Conservation (phyloP, 2,329 filamentous ascomycete genomes). For the Stagonosporopsis chrysanthemi region DNA sequence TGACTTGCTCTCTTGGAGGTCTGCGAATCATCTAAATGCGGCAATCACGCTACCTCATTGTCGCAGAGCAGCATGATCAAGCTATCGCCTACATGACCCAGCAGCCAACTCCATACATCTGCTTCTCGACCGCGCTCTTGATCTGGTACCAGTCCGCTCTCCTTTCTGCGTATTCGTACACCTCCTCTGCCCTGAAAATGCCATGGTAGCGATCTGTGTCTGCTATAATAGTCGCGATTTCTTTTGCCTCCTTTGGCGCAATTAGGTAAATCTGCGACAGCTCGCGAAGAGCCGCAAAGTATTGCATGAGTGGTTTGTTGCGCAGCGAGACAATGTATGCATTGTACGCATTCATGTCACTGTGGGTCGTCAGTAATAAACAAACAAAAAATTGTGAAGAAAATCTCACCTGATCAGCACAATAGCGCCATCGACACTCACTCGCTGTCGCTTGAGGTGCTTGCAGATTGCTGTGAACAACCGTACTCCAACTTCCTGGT, state of each 20-base stretch:
- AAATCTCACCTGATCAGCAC: slow-evolving; percentile 75
- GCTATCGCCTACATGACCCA: slow-evolving; percentile 70
- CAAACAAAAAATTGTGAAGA: background rate
- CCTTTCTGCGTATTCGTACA: slow-evolving; percentile 95
- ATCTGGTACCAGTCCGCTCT: slow-evolving; percentile 95
- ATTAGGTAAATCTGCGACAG: slow-evolving; percentile 96
- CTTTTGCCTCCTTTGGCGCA: slow-evolving; percentile 84
- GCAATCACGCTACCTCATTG: slow-evolving; percentile 20
- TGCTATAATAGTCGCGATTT: slow-evolving; percentile 93
- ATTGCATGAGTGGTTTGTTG: slow-evolving; percentile 84
- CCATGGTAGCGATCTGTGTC: slow-evolving; percentile 89
- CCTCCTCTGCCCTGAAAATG: slow-evolving; percentile 93
- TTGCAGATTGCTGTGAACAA: slow-evolving; percentile 94
- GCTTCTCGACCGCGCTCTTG: slow-evolving; percentile 85
- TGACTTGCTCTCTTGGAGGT: slow-evolving; percentile 18
- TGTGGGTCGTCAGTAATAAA: slow-evolving; percentile 43
- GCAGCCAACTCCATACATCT: slow-evolving; percentile 97
- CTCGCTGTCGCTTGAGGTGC: slow-evolving; percentile 93
- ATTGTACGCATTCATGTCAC: slow-evolving; percentile 95
- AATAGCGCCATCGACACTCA: slow-evolving; percentile 87
- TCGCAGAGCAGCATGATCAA: slow-evolving; percentile 15
- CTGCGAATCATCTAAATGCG: slow-evolving; percentile 25
- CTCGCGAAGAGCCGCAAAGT: slow-evolving; percentile 91
- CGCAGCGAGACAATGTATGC: slow-evolving; percentile 80
- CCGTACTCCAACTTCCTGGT: slow-evolving; percentile 92